phyloP scores from a whole-genome alignment of 2,329 filamentous ascomycete genomes.

The Fusarium brevicatenulatum region DNA sequence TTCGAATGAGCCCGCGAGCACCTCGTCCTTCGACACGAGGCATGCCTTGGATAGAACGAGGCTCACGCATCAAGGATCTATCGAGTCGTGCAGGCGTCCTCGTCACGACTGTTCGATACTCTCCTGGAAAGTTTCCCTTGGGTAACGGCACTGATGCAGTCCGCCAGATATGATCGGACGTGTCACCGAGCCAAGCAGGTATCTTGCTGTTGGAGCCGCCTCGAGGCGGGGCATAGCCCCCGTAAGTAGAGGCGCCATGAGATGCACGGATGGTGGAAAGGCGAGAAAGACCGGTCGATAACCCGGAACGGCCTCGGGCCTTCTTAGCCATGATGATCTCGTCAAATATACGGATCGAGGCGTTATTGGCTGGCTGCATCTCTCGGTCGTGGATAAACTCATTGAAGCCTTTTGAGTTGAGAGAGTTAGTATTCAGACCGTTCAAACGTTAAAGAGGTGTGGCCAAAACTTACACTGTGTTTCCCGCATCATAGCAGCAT shows the following conservation, averaged over 20 bases:
- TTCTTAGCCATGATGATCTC: slow-evolving; percentile 85
- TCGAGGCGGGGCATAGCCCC: slow-evolving; percentile 52
- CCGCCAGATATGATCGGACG: slow-evolving; percentile 82
- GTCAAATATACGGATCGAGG: slow-evolving; percentile 80
- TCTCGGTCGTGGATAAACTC: slow-evolving; percentile 89
- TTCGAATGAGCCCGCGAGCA: slow-evolving; percentile 61
- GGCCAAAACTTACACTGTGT: slow-evolving; percentile 66
- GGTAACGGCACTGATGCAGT: slow-evolving; percentile 69
- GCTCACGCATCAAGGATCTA: slow-evolving; percentile 88
- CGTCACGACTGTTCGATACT: slow-evolving; percentile 69
- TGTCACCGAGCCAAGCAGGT: slow-evolving; percentile 75
- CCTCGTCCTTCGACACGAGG: slow-evolving; percentile 69
- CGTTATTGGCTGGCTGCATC: slow-evolving; percentile 68
- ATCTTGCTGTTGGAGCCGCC: slow-evolving; percentile 51
- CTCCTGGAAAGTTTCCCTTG: slow-evolving; percentile 70
- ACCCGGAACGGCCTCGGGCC: slow-evolving; percentile 70
- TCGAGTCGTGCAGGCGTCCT: slow-evolving; percentile 86
- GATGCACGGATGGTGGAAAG: slow-evolving; percentile 69
- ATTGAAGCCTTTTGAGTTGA: slow-evolving; percentile 64
- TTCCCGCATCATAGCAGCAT: slow-evolving; percentile 70
- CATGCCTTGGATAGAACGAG: slow-evolving; percentile 88
- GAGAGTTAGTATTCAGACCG: slow-evolving; percentile 5
- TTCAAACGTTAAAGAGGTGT: background rate
- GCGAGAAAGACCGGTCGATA: slow-evolving; percentile 72
- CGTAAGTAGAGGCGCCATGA: slow-evolving; percentile 59